Evolutionary conservation across 257 asterid species (phyloP), one percentile per base, ranked within the genome.

Genomic region (Sherardia arvensis): DNA sequence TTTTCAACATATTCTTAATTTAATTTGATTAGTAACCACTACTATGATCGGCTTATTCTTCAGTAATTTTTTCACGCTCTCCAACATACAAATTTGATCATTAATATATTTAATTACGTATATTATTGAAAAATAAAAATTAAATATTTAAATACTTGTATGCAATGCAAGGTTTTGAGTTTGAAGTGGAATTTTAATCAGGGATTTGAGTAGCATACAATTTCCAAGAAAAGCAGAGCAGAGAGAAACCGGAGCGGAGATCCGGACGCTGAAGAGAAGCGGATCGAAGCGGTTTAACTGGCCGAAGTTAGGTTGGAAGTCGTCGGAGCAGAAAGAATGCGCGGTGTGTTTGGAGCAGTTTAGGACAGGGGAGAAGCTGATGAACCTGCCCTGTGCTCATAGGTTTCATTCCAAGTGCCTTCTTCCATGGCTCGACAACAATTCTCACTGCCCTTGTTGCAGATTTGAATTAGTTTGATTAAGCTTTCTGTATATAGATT

Each of bases 371-470:
- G 78, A 77, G 61, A 76, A 67, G 25, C 66, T 88, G 69, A 79
- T 72, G 87, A 88, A 86, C 66, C 61, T 89, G 80, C 72, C 82
- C 0, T 89, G 96, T 60, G 90, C 74, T 6, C 96, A 89, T 72
- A 76, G 75, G 66, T 89, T 82, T 74, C 96, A 89, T 63, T 74
- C 74, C 1, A 80, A 71, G 20, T 89, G 96, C 66, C 77, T 86
- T 82, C 54, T 74, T 18, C 96, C 96, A 43, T 89, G 96, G 96
- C 74, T 89, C 56, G 81, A 78, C 66, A 75, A 70, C 54, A 85
- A 77, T 66, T 73, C 80, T 0, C 94, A 76, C 30, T 87, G 95
- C 69, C 95, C 95, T 70, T 85, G 88, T 68, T 87, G 95, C 69
- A 80, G 95, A 59, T 49, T 51, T 62, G 53, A 64, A 66, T 33